Percentiles rank a stretch among this genome's conserved stretches.
Evolutionary conservation across 2,329 filamentous ascomycete genomes (phyloP).

Genomic region (Penicillium crustosum): DNA sequence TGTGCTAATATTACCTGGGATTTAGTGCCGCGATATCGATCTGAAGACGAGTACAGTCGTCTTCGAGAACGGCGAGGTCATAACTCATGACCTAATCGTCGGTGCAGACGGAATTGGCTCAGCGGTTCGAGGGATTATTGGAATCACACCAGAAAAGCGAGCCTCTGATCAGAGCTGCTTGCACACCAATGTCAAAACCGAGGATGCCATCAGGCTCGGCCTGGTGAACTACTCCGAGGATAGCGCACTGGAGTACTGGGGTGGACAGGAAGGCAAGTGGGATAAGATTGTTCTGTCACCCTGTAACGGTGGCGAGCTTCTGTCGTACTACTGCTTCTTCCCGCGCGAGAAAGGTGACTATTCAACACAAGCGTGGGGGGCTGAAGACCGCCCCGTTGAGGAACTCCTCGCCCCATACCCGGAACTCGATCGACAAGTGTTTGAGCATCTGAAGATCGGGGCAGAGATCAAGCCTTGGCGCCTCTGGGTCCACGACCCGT

Average conservation of each 20-base stretch:
- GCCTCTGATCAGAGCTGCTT: conserved; percentile 62
- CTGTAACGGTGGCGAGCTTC: conserved; percentile 63
- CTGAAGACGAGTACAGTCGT: conserved; percentile 50
- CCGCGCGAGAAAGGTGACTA: conserved; percentile 61
- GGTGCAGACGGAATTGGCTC: conserved; percentile 70
- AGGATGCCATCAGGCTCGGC: conserved; percentile 59
- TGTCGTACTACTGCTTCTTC: conserved; percentile 72
- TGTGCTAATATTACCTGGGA: not conserved
- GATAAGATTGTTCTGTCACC: conserved; percentile 71
- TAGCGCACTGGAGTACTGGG: conserved; percentile 68
- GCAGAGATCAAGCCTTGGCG: conserved; percentile 66
- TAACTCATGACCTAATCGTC: conserved; percentile 60
- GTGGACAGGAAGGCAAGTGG: conserved; percentile 59
- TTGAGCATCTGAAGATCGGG: conserved; percentile 58
- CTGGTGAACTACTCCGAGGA: conserved; percentile 63
- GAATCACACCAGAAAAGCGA: conserved; percentile 60
- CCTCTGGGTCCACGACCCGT: conserved; percentile 64
- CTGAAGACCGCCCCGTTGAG: conserved; percentile 53
- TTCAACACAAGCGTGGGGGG: conserved; percentile 60
- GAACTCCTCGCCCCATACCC: conserved; percentile 63
- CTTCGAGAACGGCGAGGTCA: conserved; percentile 55
- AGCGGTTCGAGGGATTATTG: conserved; percentile 61
- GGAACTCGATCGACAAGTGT: conserved; percentile 59
- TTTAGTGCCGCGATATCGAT: conserved; percentile 53
- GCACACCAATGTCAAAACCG: conserved; percentile 63